phyloP scores from a whole-genome alignment of 345 rosid genomes.

The Cardiospermum halicacabum region DNA sequence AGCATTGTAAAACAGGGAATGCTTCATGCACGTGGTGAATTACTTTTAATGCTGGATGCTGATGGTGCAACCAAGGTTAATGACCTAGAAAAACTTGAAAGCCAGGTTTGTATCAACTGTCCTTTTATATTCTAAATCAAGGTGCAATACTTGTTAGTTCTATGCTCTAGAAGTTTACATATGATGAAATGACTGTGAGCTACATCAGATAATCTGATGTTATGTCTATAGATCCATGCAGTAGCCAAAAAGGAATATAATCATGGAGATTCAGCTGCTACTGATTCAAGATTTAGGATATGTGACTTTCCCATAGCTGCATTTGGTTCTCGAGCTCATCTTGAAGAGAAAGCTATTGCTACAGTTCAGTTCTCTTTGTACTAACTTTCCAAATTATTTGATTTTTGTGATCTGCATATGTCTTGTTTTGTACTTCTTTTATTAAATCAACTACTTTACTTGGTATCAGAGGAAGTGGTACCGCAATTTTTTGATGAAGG shows the following conservation, averaged over 20 bases:
- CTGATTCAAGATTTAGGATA: slow-evolving; percentile 37
- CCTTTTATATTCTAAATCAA: neutral
- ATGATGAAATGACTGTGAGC: neutral
- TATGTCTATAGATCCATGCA: slow-evolving; percentile 62
- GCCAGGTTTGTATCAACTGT: slow-evolving; percentile 49
- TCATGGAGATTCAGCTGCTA: slow-evolving; percentile 39
- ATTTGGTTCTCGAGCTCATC: slow-evolving; percentile 99
- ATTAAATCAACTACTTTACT: slow-evolving; percentile 19
- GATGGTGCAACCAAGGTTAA: slow-evolving; percentile 98
- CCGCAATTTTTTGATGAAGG: slow-evolving; percentile 96
- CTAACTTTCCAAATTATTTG: neutral
- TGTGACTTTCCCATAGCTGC: slow-evolving; percentile 77
- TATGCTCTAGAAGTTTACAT: neutral
- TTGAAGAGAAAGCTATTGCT: slow-evolving; percentile 93
- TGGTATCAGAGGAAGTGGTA: slow-evolving; percentile 91
- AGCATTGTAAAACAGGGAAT: slow-evolving; percentile 96
- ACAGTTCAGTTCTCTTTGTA: slow-evolving; percentile 50
- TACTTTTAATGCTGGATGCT: slow-evolving; percentile 97
- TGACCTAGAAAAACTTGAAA: slow-evolving; percentile 94
- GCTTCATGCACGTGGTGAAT: slow-evolving; percentile 97
- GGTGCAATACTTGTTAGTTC: neutral
- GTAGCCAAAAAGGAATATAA: slow-evolving; percentile 52
- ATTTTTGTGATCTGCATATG: neutral
- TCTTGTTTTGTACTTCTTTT: slow-evolving; percentile 11
- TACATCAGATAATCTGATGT: slow-evolving; percentile 25